Evolutionary conservation across 305 asterid genomes (phyloP).

Genomic region (Withania somnifera): DNA sequence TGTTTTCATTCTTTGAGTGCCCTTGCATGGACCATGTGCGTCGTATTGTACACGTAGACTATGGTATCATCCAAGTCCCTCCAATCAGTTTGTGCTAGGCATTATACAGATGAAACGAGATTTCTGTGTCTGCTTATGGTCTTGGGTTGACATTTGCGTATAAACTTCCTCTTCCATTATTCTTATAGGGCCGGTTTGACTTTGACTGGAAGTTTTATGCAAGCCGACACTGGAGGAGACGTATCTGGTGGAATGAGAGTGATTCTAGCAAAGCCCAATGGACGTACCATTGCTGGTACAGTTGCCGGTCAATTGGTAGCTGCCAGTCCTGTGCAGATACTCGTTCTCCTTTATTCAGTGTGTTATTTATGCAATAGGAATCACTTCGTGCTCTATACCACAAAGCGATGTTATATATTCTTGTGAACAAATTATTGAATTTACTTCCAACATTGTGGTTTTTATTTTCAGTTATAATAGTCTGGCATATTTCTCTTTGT

Average conservation of each 20-base stretch:
- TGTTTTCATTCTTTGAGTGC: neutral
- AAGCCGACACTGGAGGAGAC: constrained; percentile 55
- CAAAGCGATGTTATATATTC: neutral
- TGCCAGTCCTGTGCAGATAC: constrained; percentile 64
- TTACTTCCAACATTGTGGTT: neutral
- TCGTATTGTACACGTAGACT: neutral
- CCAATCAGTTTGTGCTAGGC: neutral
- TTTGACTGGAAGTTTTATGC: constrained; percentile 54
- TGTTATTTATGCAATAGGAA: neutral
- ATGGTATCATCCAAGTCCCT: neutral
- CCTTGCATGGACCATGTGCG: neutral
- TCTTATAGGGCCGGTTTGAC: constrained; percentile 54
- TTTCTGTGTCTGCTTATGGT: neutral
- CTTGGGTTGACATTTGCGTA: neutral
- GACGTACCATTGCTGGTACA: constrained; percentile 68
- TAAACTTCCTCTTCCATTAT: neutral
- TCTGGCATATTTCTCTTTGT: neutral
- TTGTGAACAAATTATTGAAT: neutral
- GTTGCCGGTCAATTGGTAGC: constrained; percentile 66
- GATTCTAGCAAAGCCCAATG: constrained; percentile 58
- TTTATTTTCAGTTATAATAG: neutral
- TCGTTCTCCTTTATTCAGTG: neutral
- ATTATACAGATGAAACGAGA: neutral
- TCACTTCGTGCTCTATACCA: neutral
- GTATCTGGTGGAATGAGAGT: constrained; percentile 75